Evolutionary conservation across 2,329 filamentous ascomycete species (phyloP).

Genomic region (Colletotrichum phormii): DNA sequence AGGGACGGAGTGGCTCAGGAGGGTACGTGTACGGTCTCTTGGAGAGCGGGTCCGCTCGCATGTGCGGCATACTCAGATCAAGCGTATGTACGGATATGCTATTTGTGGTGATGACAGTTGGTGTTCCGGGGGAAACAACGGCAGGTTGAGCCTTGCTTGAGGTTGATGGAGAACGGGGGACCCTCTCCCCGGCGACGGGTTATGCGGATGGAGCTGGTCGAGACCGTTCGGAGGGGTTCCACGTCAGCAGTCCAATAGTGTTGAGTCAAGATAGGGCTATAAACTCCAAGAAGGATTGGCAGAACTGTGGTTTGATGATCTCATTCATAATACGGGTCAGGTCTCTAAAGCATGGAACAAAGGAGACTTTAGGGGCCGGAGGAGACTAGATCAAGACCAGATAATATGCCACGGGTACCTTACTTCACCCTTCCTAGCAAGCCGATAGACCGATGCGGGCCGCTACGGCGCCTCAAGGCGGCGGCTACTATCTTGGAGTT

Average conservation of each 20-base stretch:
- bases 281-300: neutral
- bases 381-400: neutral
- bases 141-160: conserved; percentile 1
- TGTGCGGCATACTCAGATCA: neutral
- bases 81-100: neutral
- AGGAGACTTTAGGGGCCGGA: neutral
- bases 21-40: conserved; percentile 14
- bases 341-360: neutral
- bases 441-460: conserved; percentile 10
- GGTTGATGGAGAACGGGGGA: conserved; percentile 17
- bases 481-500: conserved; percentile 10
- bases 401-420: neutral
- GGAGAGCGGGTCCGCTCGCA: conserved; percentile 1
- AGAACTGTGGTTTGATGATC: neutral
- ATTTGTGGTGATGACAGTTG: conserved; percentile 20
- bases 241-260: conserved; percentile 3
- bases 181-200: conserved; percentile 14
- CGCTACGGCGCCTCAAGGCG: conserved; percentile 10
- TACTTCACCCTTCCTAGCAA: neutral
- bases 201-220: conserved; percentile 26
- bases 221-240: conserved; percentile 19
- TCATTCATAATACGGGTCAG: neutral
- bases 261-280: neutral
- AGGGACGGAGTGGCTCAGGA: conserved; percentile 27
- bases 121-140: neutral